Evolutionary conservation across 1,284 basidiomycete genomes (phyloP), one percentile per base, ranked within the genome.

Genomic region (Sanghuangporus weigelae): DNA sequence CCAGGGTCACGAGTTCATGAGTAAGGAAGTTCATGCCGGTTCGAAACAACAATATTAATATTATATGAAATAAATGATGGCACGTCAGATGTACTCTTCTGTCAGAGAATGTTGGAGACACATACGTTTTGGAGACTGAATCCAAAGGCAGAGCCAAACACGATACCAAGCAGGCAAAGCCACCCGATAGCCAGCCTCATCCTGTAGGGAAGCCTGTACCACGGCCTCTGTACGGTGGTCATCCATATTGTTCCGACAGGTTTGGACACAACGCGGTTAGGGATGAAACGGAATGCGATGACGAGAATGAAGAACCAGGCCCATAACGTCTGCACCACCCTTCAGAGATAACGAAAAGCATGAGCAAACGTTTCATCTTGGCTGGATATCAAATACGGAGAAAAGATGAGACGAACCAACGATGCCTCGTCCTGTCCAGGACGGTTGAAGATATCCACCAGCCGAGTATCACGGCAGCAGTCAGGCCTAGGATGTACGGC

Each of bases 141-240:
- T 19, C 92, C 92, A 71, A 92, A 94, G 0, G 90, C 91, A 19
- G 89, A 92, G 58, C 90, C 92, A 65, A 94, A 87, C 57, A 93
- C 78, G 65, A 93, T 85, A 19, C 71, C 90, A 53, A 93, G 71
- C 46, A 94, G 82, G 65, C 82, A 84, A 26, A 90, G 71, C 89
- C 89, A 92, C 62, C 92, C 92, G 54, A 90, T 72, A 12, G 78
- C 71, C 38, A 91, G 76, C 26, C 91, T 81, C 62, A 80, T 70
- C 21, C 71, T 67, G 63, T 82, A 81, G 1, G 89, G 81, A n/a
- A 93, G 76, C 66, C 74, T 78, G 73, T 85, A 88, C 81, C 85
- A 93, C 7, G 91, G 92, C 44, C 77, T 76, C 67, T 85, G 79
- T 38, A 94, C 75, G 44, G 79, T 64, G 42, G 89, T 86, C 5